phyloP scores from a whole-genome alignment of 2,329 filamentous ascomycete species.

The Cytospora chrysosperma region DNA sequence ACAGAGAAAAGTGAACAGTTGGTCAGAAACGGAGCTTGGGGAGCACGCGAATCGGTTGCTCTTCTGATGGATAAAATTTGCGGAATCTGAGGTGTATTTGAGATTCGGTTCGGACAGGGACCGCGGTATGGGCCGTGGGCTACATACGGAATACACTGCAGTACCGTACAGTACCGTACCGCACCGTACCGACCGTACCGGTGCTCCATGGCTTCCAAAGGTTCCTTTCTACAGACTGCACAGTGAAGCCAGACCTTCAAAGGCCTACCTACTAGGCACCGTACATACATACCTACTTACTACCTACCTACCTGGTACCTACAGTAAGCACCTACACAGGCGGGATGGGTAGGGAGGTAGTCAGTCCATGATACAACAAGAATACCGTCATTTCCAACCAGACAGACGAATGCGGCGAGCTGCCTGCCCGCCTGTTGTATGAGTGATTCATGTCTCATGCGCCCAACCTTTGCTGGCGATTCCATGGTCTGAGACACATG shows the following conservation, averaged over 20 bases:
- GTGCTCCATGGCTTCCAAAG: too few species aligned
- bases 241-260: too few species aligned
- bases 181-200: background rate
- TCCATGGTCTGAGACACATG: background rate
- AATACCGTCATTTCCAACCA: too few species aligned
- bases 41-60: background rate
- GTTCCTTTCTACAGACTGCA: too few species aligned
- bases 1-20: background rate
- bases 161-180: background rate
- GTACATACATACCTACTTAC: too few species aligned
- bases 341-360: too few species aligned
- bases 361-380: background rate
- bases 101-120: background rate
- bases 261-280: too few species aligned
- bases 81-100: conserved; percentile 7
- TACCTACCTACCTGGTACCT: too few species aligned
- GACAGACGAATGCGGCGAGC: background rate
- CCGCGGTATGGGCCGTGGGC: background rate
- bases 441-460: background rate
- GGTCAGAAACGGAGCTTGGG: background rate
- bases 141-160: too few species aligned
- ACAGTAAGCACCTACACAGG: too few species aligned
- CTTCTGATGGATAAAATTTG: conserved; percentile 12
- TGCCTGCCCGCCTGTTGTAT: background rate
- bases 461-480: background rate